Base-by-base conservation (phyloP, 805 yeast species). In the Metschnikowia amazonensis region DNA sequence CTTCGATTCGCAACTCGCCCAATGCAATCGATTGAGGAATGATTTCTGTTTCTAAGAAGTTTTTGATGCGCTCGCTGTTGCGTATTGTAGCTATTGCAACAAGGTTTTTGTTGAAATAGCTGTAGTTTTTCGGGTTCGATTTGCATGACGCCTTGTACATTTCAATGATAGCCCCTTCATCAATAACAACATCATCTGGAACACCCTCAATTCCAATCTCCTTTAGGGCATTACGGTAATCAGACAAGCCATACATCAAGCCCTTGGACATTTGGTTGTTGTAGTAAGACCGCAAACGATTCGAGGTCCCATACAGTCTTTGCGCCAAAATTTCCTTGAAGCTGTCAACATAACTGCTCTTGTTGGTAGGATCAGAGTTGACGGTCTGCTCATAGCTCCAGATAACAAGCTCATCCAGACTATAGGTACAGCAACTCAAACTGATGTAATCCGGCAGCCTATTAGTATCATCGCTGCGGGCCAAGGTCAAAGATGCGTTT, bases 331-430 rank as follows among this genome's bases (percentile, higher is more conserved):
- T 52, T 38, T 49, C 54, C 42, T 58, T 60, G 43, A 70, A 56
- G n/a, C 65, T 59, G 45, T 71, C 76, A 14, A 70, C 71, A 43
- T 71, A 71, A 42, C 60, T 53, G 43, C 68, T 44, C 33, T 60
- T 60, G 53, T 70, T 68, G 0, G 6, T 35, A 4, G 59, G 58
- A 43, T 71, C 75, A 0, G 70, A 61, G 11, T 55, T 50, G 6
- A 65, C 59, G 1, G 74, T 64, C 44, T 59, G 59, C 46, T 71
- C 75, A 48, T 66, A 72, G 47, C 75, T 68, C 43, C 62, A 62
- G 23, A 70, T 67, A 17, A 70, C 61, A 42, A 69, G 53, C 48
- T 72, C 76, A 45, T 72, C 75, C 36, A 60, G 67, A 54, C 63
- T 70, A 45, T 56, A 66, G 1, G 63, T 46, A 38, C 60, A 58